Base-by-base conservation (phyloP, 805 yeast species). In the Yarrowia sp. region DNA sequence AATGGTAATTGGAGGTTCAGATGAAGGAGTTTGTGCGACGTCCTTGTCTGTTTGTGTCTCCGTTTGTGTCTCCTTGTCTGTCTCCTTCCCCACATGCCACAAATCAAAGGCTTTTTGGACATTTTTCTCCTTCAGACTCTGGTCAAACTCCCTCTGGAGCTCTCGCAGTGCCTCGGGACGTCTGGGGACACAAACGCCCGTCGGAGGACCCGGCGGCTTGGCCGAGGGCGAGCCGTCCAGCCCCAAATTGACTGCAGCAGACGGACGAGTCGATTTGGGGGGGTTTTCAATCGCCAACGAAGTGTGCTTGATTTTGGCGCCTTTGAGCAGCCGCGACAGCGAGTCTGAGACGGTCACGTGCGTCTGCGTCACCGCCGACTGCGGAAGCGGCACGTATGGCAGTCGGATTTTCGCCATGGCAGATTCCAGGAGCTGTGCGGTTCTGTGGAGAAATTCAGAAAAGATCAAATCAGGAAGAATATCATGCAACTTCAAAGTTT, bases 311-410 rank as follows among this genome's bases (percentile, higher is more conserved):
- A 43, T 43, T n/a, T 42, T 32, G 11, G 64, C 42, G 48, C 64
- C 64, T 2, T 40, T 40, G n/a, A 59, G 19, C 8, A 45, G 52
- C 52, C 65, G 50, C 7, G 65, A 32, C 11, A 59, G 52, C 38
- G 52, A 42, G 35, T 59, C 52, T 16, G 65, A 59, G n/a, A 45
- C 52, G 15, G 19, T 41, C 32, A 59, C 16, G 8, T 59, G 65
- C 5, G 42, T 59, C 7, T 35, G 65, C 1, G 65, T 45, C 26
- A 59, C 65, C 8, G 65, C 65, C 16, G 65, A 59, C 52, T 59
- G 65, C 65, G 65, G 65, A 1, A 59, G 52, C 43, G 65, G 52
- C 40, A 59, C 52, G 22, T 43, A 59, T 4, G 65, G 65, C 50
- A 59, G 65, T 45, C 65, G 65, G 38, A 59, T 59, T 59, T 53